Evolutionary conservation across 2,329 filamentous ascomycete species (phyloP).

Genomic region (Ophiostoma populinum): DNA sequence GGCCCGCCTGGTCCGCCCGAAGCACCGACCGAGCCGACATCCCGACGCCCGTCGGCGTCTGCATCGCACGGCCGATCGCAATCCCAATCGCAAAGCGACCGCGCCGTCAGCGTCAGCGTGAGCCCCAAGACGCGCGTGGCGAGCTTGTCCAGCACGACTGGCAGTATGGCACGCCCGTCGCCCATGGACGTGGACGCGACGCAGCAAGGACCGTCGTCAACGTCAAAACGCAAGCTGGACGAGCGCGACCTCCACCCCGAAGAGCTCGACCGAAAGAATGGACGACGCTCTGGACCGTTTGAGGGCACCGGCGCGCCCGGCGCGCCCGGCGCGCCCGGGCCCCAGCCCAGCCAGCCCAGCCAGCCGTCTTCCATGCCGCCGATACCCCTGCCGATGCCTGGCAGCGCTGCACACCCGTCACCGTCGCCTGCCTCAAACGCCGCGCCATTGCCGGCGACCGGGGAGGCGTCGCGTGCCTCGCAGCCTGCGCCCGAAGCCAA

Average conservation of each 20-base stretch:
- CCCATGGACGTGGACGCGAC: constrained; percentile 17
- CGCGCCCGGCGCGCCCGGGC: no score
- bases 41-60: not conserved
- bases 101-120: constrained; percentile 55
- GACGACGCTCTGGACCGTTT: constrained; percentile 28
- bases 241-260: constrained; percentile 30
- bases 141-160: constrained; percentile 28
- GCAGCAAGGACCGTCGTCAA: constrained; percentile 19
- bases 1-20: constrained; percentile 7
- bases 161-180: constrained; percentile 2
- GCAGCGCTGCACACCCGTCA: not conserved
- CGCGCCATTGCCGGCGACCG: no score
- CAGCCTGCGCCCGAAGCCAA: no score
- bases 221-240: constrained; percentile 31
- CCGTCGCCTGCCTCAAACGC: not conserved
- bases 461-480: no score
- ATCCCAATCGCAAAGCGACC: constrained; percentile 39
- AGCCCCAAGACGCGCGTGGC: constrained; percentile 58
- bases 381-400: no score
- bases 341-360: no score
- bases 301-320: constrained; percentile 19
- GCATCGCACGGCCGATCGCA: constrained; percentile 27
- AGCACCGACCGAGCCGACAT: not conserved
- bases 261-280: constrained; percentile 32
- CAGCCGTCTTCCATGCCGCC: no score